Evolutionary conservation across 106 monocot species (phyloP).

Genomic region (Dioscorea dumetorum): DNA sequence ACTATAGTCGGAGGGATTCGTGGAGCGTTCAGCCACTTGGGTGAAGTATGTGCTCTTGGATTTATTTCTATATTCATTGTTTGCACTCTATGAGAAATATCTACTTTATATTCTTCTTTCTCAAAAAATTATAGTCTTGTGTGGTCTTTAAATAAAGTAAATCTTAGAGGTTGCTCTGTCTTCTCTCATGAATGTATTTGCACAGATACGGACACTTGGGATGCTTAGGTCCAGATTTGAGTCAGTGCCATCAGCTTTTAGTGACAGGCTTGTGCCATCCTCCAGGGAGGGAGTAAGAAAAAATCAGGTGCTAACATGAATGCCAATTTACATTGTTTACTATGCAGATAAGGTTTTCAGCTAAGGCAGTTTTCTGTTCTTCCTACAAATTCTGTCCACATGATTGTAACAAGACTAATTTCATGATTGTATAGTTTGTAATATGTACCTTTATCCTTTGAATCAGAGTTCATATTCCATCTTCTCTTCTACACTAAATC

Average conservation of each 20-base stretch:
- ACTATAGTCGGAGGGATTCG: slow-evolving; percentile 86
- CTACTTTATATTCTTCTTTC: background rate
- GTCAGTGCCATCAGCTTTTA: slow-evolving; percentile 66
- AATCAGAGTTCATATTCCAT: background rate
- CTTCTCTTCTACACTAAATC: slow-evolving; percentile 6
- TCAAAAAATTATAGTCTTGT: background rate
- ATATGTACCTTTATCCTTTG: too few relatives aligned
- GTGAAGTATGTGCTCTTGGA: slow-evolving; percentile 49
- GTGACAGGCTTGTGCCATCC: slow-evolving; percentile 49
- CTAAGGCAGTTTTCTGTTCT: too few relatives aligned
- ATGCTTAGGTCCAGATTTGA: slow-evolving; percentile 97
- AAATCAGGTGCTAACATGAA: slow-evolving; percentile 18
- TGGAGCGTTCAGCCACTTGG: slow-evolving; percentile 91
- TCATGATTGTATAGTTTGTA: too few relatives aligned
- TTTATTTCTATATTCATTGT: too few relatives aligned
- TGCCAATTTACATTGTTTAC: background rate
- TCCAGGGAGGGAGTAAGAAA: slow-evolving; percentile 24
- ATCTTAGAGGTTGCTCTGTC: background rate
- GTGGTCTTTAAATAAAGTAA: background rate
- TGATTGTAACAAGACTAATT: too few relatives aligned
- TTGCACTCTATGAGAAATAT: background rate
- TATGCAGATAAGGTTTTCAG: background rate
- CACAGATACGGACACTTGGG: slow-evolving; percentile 91
- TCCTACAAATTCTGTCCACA: too few relatives aligned
- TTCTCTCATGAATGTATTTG: slow-evolving; percentile 6